Base-by-base conservation (phyloP, 2,329 filamentous ascomycete genomes). In the Pseudogymnoascus sp. region DNA sequence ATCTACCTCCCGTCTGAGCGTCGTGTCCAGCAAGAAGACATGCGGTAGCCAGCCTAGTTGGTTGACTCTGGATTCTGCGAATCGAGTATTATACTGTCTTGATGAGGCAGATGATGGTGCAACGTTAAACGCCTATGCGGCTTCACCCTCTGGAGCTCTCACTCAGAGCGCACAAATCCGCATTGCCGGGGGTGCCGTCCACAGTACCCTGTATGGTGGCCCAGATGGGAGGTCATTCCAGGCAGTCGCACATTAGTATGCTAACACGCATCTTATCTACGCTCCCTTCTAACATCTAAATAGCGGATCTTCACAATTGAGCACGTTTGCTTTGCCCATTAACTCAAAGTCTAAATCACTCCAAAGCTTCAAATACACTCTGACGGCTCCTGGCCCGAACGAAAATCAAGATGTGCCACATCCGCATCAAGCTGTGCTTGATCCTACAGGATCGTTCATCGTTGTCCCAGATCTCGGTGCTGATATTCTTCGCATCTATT, bases 381-480 rank as follows among this genome's bases (percentile, higher is more conserved):
- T 66, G n/a, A 38, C 59, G 11, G 41, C 53, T 12, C 41, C 62
- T 12, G 63, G 62, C 31, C 64, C 62, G 26, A 33, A 61, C 3
- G 33, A 72, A 12, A 76, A 77, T 62, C 77, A 81, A 68, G 73
- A 77, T 59, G 67, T 74, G 2, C 72, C 79, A 1, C 78, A 81
- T 65, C 79, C 80, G 0, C 81, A 83, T 67, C 72, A 81, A 65
- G 75, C 78, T 22, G 70, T 82, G 62, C 69, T 82, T 22, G 81
- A 83, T 66, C 81, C 81, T 0, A 79, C 78, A 1, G 75, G 75
- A 3, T 66, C 75, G 14, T 83, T 75, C 68, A 65, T 82, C 6
- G 64, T 83, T 24, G 75, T 78, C 40, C 78, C 79, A 0, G 81
- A 84, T 60, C 75, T 86, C 2, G 78, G 81, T 19, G 75, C 75